A percentile compares a stretch with the other conserved stretches of the same genome.
phyloP scores from a whole-genome alignment of 495 filamentous ascomycete genomes.

The Neurospora sp. region DNA sequence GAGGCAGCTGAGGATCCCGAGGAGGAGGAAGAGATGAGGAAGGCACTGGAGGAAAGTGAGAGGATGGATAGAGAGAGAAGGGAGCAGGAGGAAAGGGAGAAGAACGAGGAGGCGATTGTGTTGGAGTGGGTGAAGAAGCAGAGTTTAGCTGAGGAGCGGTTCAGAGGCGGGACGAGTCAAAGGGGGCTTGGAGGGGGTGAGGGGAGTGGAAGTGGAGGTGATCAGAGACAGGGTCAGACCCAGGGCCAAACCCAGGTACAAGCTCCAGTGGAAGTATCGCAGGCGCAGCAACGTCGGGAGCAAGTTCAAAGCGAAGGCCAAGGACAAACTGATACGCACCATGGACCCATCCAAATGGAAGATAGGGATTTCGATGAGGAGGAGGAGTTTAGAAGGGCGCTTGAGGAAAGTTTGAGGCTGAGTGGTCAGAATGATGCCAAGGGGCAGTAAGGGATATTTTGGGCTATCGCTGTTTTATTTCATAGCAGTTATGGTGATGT shows the following conservation, averaged over 20 bases:
- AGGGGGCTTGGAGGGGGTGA: constrained; percentile 2
- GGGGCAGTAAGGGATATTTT: background rate
- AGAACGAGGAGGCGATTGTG: constrained; percentile 60
- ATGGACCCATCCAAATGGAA: background rate
- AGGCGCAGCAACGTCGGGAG: background rate
- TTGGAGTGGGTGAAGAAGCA: constrained; percentile 71
- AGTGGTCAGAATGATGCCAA: background rate
- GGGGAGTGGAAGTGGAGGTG: constrained; percentile 6
- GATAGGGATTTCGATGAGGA: constrained; percentile 26
- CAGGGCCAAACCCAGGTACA: background rate
- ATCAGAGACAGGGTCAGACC: background rate
- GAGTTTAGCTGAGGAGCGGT: constrained; percentile 57
- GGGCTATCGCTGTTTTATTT: background rate
- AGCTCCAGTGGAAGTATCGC: background rate
- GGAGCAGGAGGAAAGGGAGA: constrained; percentile 31
- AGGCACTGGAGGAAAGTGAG: constrained; percentile 40
- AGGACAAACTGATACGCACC: background rate
- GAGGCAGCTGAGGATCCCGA: constrained; percentile 9
- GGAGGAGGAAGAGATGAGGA: constrained; percentile 34
- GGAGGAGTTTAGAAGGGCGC: constrained; percentile 34
- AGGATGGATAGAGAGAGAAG: constrained; percentile 25
- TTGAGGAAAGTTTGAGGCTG: constrained; percentile 38
- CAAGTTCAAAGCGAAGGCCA: background rate
- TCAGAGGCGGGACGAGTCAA: constrained; percentile 16
- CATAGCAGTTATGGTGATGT: background rate